phyloP scores from a whole-genome alignment of 192 early-diverging fungal genomes.

The Podila epicladia region DNA sequence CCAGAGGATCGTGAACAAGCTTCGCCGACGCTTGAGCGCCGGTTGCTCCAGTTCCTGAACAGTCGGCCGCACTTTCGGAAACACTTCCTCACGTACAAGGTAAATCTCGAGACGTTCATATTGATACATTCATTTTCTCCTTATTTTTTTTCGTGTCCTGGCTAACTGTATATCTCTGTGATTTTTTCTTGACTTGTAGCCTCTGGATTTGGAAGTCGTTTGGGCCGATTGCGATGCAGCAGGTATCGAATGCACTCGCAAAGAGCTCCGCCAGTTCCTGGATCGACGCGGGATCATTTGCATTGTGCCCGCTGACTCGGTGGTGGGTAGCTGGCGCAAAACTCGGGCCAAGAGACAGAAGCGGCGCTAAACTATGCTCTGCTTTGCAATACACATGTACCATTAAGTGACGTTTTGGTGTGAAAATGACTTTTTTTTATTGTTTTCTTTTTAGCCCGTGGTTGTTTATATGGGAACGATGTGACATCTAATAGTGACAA shows the following conservation, averaged over 20 bases:
- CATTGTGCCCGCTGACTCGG: slow-evolving; percentile 33
- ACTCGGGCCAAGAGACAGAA: slow-evolving; percentile 13
- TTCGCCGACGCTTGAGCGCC: slow-evolving; percentile 13
- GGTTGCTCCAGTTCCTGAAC: slow-evolving; percentile 22
- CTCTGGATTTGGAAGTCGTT: slow-evolving; percentile 26
- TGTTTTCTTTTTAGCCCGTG: background rate
- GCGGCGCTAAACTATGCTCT: too few relatives aligned
- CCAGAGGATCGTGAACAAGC: background rate
- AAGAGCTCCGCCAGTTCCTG: slow-evolving; percentile 28
- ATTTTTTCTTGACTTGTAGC: slow-evolving; percentile 16
- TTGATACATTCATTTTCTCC: background rate
- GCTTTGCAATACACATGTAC: too few relatives aligned
- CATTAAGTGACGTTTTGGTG: too few relatives aligned
- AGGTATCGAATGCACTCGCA: slow-evolving; percentile 20
- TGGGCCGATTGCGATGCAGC: slow-evolving; percentile 38
- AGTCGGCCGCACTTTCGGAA: slow-evolving; percentile 16
- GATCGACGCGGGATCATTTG: slow-evolving; percentile 34
- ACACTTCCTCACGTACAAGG: slow-evolving; percentile 36
- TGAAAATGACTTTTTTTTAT: too few relatives aligned
- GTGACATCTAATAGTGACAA: slow-evolving; percentile 14
- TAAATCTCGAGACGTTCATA: background rate
- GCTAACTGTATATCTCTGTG: background rate
- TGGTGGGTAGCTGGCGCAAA: slow-evolving; percentile 33
- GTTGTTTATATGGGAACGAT: slow-evolving; percentile 35
- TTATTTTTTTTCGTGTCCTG: background rate